Evolutionary conservation across 2,329 filamentous ascomycete species (phyloP).

Genomic region (Pestalotiopsis sp.): DNA sequence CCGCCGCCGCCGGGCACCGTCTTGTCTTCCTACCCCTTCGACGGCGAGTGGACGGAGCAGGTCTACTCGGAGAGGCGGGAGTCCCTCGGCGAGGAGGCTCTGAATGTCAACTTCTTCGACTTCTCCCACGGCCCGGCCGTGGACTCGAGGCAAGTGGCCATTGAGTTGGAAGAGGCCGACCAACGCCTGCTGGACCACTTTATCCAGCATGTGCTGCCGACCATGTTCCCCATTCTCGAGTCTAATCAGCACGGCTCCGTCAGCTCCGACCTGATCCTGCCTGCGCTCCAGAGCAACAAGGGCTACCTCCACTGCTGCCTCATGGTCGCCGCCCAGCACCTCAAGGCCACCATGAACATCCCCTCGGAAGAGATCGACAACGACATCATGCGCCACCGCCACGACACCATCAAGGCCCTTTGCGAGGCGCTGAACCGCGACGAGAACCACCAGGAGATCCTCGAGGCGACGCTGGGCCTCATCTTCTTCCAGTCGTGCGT

Average conservation of each 20-base stretch:
- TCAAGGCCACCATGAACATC: slow-evolving; percentile 74
- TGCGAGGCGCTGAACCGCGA: slow-evolving; percentile 82
- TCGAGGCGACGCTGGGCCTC: slow-evolving; percentile 91
- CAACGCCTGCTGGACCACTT: slow-evolving; percentile 89
- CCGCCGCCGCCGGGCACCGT: slow-evolving; percentile 72
- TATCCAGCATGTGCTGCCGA: slow-evolving; percentile 81
- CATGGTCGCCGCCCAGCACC: slow-evolving; percentile 88
- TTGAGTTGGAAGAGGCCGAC: slow-evolving; percentile 87
- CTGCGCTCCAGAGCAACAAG: slow-evolving; percentile 87
- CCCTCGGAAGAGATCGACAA: slow-evolving; percentile 76
- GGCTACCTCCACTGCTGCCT: slow-evolving; percentile 95
- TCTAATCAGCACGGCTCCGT: slow-evolving; percentile 84
- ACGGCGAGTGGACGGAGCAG: slow-evolving; percentile 73
- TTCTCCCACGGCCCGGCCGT: slow-evolving; percentile 71
- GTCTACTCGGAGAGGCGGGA: slow-evolving; percentile 70
- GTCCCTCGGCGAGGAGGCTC: slow-evolving; percentile 65
- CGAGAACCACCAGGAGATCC: slow-evolving; percentile 81
- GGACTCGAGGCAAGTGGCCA: slow-evolving; percentile 67
- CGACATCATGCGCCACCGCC: slow-evolving; percentile 91
- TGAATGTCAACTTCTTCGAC: slow-evolving; percentile 82
- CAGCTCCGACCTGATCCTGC: slow-evolving; percentile 80
- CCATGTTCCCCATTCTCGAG: slow-evolving; percentile 91
- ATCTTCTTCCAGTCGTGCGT: slow-evolving; percentile 97
- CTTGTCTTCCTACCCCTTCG: slow-evolving; percentile 61
- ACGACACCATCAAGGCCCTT: slow-evolving; percentile 81